A percentile compares a stretch with the other conserved stretches of the same genome.
Conservation (phyloP, 805 yeast genomes). For the Lachancea fermentati region DNA sequence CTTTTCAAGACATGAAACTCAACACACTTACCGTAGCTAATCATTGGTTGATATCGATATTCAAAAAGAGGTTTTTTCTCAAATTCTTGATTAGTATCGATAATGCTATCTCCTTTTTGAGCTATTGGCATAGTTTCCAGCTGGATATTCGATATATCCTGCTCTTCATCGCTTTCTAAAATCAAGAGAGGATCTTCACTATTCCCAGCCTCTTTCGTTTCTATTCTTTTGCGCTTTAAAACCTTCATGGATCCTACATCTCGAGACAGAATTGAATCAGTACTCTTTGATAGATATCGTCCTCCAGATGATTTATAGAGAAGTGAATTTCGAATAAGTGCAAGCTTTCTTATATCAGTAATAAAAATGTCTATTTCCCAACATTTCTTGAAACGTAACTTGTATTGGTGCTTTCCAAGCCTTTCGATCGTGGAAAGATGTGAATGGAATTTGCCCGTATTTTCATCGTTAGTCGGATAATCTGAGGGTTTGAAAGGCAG, state of each 20-base stretch:
- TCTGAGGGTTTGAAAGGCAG: neutral
- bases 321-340: constrained; percentile 22
- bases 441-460: constrained; percentile 7
- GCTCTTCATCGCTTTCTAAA: constrained; percentile 9
- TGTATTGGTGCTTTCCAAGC: constrained; percentile 22
- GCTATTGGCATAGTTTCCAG: neutral
- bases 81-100: neutral
- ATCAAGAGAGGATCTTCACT: constrained; percentile 2
- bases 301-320: constrained; percentile 14
- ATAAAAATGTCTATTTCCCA: constrained; percentile 31
- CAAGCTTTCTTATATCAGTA: constrained; percentile 21
- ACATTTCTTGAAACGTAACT: constrained; percentile 21
- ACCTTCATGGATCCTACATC: constrained; percentile 4
- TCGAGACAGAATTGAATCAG: constrained; percentile 1
- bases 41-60: constrained; percentile 19
- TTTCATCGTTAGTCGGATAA: neutral
- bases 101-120: constrained; percentile 1
- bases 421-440: constrained; percentile 24
- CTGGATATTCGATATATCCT: neutral
- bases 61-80: constrained; percentile 24
- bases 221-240: constrained; percentile 6
- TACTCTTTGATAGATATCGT: constrained; percentile 8
- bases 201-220: neutral
- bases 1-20: constrained; percentile 28
- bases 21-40: constrained; percentile 24